These are phyloP conservation scores for Omphalea diandra DNA, from an alignment of 441 rosid genomes.

Conservation along the genomic window DNA sequence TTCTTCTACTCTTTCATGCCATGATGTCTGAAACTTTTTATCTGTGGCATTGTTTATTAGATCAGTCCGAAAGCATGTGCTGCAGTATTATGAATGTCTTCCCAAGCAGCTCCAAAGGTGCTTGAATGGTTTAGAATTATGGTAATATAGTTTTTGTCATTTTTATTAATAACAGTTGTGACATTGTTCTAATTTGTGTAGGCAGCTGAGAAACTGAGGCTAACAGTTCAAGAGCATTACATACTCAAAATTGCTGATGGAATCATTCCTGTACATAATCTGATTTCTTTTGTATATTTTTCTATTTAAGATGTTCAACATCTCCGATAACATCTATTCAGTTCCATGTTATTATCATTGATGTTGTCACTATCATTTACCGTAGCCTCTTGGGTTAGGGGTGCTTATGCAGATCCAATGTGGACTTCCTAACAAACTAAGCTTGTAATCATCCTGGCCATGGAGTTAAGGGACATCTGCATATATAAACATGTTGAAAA, in stretches of 20 bases:
- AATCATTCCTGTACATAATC: conserved; percentile 42
- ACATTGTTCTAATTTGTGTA: conserved; percentile 15
- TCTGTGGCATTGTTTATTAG: conserved; percentile 19
- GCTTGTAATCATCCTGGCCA: too few relatives aligned
- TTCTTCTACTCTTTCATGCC: background rate
- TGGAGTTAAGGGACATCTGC: too few relatives aligned
- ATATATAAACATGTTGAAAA: too few relatives aligned
- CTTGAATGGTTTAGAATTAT: background rate
- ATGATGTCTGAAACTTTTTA: conserved; percentile 12
- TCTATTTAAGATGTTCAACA: too few relatives aligned
- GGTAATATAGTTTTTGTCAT: background rate
- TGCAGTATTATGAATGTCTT: conserved; percentile 49
- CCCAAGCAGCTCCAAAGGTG: conserved; percentile 49
- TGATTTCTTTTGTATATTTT: too few relatives aligned
- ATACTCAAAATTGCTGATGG: conserved; percentile 40
- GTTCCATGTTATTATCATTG: too few relatives aligned
- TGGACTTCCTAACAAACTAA: too few relatives aligned
- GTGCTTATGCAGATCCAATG: too few relatives aligned
- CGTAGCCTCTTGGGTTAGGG: too few relatives aligned
- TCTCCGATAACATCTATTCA: too few relatives aligned
- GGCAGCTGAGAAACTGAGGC: conserved; percentile 48
- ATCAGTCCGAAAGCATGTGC: conserved; percentile 52
- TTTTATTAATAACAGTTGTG: background rate
- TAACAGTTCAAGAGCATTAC: conserved; percentile 42
- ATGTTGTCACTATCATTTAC: too few relatives aligned